phyloP scores from a whole-genome alignment of 2,329 filamentous ascomycete species.

The Parastagonospora avenae region DNA sequence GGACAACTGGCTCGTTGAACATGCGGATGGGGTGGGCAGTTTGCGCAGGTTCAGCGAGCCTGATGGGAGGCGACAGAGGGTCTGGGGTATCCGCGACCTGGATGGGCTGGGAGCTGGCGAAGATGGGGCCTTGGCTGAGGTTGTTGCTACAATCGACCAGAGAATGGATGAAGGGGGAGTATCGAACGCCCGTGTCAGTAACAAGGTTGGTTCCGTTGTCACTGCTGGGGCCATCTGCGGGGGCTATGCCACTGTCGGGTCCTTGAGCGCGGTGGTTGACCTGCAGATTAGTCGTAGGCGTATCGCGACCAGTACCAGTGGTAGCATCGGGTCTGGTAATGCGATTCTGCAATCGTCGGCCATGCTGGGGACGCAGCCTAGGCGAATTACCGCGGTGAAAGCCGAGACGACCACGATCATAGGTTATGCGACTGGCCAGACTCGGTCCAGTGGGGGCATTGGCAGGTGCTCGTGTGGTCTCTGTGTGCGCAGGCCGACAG shows the following conservation, averaged over 20 bases:
- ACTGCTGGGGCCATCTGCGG: background rate
- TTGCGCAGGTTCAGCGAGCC: background rate
- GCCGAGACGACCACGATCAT: background rate
- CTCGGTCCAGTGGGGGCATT: background rate
- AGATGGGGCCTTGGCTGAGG: background rate
- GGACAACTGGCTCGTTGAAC: background rate
- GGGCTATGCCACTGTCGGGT: background rate
- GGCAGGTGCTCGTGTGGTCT: background rate
- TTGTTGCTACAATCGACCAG: background rate
- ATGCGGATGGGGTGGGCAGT: slow-evolving; percentile 1
- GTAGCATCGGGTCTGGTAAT: background rate
- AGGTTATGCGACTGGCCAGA: background rate
- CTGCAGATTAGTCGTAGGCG: background rate
- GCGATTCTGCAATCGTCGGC: background rate
- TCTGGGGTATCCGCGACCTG: background rate
- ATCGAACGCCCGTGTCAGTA: background rate
- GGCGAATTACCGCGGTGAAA: too few relatives aligned
- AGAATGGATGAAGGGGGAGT: background rate
- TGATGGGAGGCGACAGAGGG: background rate
- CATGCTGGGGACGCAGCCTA: background rate
- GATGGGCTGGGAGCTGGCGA: slow-evolving; percentile 1
- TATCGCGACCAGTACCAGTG: background rate
- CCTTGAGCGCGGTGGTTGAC: background rate
- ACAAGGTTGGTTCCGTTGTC: background rate
- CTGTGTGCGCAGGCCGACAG: background rate